Evolutionary conservation across 768 basidiomycete species (phyloP).

Genomic region (Leccinum uliginosum): DNA sequence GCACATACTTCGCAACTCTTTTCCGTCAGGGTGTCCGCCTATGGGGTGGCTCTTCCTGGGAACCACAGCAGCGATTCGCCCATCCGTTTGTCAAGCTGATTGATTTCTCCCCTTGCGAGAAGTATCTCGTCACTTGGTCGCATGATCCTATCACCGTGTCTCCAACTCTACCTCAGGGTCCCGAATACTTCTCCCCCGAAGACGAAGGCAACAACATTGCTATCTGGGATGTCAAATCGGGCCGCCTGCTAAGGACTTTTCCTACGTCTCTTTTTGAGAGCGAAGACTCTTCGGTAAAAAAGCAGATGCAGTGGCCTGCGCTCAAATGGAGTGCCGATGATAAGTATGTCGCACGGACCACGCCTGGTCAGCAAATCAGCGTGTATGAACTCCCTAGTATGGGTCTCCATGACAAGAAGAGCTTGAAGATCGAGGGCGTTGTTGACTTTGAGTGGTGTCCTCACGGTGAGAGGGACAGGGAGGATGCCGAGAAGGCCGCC

Average conservation of each 20-base stretch:
- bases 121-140: conserved; percentile 97
- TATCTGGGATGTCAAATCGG: conserved; percentile 98
- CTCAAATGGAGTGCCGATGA: conserved; percentile 98
- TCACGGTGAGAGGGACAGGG: conserved; percentile 81
- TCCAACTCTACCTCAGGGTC: conserved; percentile 75
- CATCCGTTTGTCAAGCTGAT: conserved; percentile 94
- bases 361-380: conserved; percentile 89
- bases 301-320: conserved; percentile 90
- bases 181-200: conserved; percentile 83
- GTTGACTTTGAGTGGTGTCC: conserved; percentile 99
- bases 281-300: conserved; percentile 57
- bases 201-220: conserved; percentile 97
- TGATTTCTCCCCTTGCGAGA: conserved; percentile 96
- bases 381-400: conserved; percentile 94
- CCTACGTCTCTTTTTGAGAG: conserved; percentile 57
- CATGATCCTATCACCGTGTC: conserved; percentile 87
- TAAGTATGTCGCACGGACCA: conserved; percentile 86
- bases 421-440: conserved; percentile 95
- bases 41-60: conserved; percentile 93
- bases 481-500: conserved; percentile 49
- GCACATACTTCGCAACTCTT: conserved; percentile 91
- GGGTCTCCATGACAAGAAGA: conserved; percentile 94
- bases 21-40: conserved; percentile 94
- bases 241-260: conserved; percentile 89
- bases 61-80: conserved; percentile 84